Percentiles rank a stretch among this genome's conserved stretches.
Evolutionary conservation across 768 basidiomycete species (phyloP).

Genomic region (Kwoniella europaea): DNA sequence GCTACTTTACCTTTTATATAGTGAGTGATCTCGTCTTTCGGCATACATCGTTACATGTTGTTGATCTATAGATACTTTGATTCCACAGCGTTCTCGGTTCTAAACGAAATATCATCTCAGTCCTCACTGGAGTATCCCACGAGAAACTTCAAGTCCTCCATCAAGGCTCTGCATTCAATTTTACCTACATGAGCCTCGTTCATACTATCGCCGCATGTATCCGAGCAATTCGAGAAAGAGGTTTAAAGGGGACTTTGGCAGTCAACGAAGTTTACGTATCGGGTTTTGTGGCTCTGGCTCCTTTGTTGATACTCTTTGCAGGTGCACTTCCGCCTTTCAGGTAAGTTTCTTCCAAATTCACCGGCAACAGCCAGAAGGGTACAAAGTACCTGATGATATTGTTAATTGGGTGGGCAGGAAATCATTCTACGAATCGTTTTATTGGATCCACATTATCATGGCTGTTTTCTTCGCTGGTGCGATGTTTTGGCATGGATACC

Average conservation of each 20-base stretch:
- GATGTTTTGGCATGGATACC: conserved; percentile 55
- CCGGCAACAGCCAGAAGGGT: too few relatives aligned
- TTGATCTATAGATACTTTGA: not conserved
- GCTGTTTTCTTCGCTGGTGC: conserved; percentile 57
- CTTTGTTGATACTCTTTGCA: conserved; percentile 43
- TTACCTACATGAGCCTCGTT: conserved; percentile 57
- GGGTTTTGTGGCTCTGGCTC: conserved; percentile 57
- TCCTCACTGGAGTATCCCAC: conserved; percentile 57
- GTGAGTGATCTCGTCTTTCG: conserved; percentile 1
- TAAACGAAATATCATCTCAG: conserved; percentile 58
- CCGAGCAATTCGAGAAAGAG: conserved; percentile 41
- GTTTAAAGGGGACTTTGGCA: conserved; percentile 42
- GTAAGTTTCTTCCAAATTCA: not conserved
- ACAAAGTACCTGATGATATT: not conserved
- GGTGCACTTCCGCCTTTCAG: conserved; percentile 14
- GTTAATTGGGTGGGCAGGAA: not conserved
- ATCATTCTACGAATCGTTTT: conserved; percentile 18
- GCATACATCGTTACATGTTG: not conserved
- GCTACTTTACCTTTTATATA: conserved; percentile 59
- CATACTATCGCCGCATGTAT: conserved; percentile 59
- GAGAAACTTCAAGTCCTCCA: conserved; percentile 60
- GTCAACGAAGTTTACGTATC: conserved; percentile 54
- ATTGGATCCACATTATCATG: conserved; percentile 35
- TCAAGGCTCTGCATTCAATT: conserved; percentile 22
- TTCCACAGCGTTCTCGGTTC: conserved; percentile 54